Conservation (phyloP, 2,329 filamentous ascomycete genomes). For the Colletotrichum eremochloae region DNA sequence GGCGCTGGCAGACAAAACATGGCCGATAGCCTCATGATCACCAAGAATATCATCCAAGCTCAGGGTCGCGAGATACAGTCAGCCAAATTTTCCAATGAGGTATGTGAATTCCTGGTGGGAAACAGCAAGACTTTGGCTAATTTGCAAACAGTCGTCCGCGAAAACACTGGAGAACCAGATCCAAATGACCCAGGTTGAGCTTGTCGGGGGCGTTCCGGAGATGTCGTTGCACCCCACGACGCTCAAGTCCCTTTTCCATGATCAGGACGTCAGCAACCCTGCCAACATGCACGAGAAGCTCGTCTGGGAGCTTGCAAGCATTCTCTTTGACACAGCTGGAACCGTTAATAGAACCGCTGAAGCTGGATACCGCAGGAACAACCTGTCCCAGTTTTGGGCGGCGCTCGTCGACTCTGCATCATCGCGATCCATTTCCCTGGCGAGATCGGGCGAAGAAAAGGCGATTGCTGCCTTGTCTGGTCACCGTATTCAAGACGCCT, state of each 20-base stretch:
- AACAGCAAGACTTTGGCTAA: constrained; percentile 38
- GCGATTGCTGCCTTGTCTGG: constrained; percentile 85
- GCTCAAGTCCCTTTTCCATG: constrained; percentile 57
- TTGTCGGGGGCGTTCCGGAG: constrained; percentile 71
- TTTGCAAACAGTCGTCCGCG: constrained; percentile 63
- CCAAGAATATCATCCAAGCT: constrained; percentile 71
- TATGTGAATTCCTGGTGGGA: constrained; percentile 47
- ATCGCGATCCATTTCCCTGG: constrained; percentile 67
- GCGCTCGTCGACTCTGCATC: constrained; percentile 74
- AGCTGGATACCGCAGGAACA: constrained; percentile 67
- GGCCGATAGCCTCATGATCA: constrained; percentile 65
- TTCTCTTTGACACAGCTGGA: constrained; percentile 79
- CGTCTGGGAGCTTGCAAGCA: constrained; percentile 87
- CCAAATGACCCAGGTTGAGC: constrained; percentile 65
- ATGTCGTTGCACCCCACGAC: constrained; percentile 60
- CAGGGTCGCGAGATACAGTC: constrained; percentile 75
- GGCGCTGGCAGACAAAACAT: constrained; percentile 47
- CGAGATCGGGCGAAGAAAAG: constrained; percentile 80
- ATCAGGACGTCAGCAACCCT: constrained; percentile 57
- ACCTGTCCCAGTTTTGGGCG: constrained; percentile 76
- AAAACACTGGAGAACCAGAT: constrained; percentile 69
- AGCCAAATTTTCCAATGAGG: constrained; percentile 71
- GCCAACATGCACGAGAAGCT: constrained; percentile 74
- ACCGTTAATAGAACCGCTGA: constrained; percentile 56
- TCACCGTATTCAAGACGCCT: constrained; percentile 85